Conservation (phyloP, 2,329 filamentous ascomycete genomes). For the Blastomyces emzantsi region DNA sequence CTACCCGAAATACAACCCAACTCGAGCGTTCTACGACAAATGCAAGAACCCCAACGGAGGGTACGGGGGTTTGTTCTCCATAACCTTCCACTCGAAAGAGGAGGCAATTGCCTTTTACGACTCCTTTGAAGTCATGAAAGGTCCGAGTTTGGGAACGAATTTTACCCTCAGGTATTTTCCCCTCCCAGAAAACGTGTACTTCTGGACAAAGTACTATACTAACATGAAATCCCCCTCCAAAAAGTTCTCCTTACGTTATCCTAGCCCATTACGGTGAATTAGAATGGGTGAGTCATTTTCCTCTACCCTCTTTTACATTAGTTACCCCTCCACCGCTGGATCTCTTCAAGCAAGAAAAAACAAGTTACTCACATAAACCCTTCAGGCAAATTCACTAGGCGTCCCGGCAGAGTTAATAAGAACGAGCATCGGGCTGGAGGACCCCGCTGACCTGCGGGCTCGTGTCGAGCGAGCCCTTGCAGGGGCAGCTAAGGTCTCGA, state of each 20-base stretch:
- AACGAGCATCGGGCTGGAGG: conserved; percentile 84
- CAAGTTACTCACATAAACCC: not conserved
- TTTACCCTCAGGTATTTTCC: conserved; percentile 62
- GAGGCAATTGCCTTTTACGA: conserved; percentile 81
- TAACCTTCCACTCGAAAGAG: conserved; percentile 61
- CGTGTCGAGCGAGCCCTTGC: conserved; percentile 62
- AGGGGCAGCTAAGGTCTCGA: conserved; percentile 34
- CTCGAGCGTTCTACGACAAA: conserved; percentile 64
- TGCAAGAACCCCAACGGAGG: conserved; percentile 66
- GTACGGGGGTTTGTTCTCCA: conserved; percentile 82
- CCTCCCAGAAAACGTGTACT: not conserved
- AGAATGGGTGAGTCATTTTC: conserved; percentile 58
- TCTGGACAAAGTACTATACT: not conserved
- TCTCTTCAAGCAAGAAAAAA: not conserved
- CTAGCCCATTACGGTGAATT: conserved; percentile 86
- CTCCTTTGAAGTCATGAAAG: conserved; percentile 76
- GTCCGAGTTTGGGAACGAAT: conserved; percentile 90
- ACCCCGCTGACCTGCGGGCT: conserved; percentile 54
- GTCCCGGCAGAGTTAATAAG: conserved; percentile 73
- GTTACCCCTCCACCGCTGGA: not conserved
- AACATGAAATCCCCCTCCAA: not conserved
- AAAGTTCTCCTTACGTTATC: conserved; percentile 75
- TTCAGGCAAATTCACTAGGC: conserved; percentile 60
- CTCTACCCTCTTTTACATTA: too few species aligned
- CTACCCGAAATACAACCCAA: conserved; percentile 73